Base-by-base conservation (phyloP, 192 early-diverging fungal genomes). In the Coemansia sp. region DNA sequence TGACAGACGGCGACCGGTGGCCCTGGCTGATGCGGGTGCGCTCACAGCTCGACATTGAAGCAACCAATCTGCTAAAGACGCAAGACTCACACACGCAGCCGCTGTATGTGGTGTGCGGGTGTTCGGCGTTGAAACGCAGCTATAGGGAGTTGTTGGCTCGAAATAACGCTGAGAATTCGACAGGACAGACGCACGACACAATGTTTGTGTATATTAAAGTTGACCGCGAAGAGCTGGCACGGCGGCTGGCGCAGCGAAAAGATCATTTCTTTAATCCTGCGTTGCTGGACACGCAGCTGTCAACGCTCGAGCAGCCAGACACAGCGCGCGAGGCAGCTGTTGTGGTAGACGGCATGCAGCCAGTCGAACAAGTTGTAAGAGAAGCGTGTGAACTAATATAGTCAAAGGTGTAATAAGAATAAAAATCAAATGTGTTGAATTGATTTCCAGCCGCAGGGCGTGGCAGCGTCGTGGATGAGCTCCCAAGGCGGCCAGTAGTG, bases 401-500 rank as follows among this genome's bases (percentile, higher is more conserved):
- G 5, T 45, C 24, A 7, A 66, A 66, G 51, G 54, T 62, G 13
- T 39, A 56, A 7, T 64, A 63, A 19, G n/a, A 22, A 58, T 47
- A 43, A 43, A 43, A 24, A 3, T 23, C 23, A 58, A 45, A 64
- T 47, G 54, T 69, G 66, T 4, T 38, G 64, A 19, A 73, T 57
- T 1, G 67, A 69, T 12, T 26, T 59, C 87, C 87, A 88, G 18
- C 85, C 85, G 59, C 78, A 69, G 9, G 70, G 57, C 14, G 77
- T 54, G 14, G 50, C 38, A 1, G 81, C 64, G 48, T 86, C 84
- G n/a, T 69, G 76, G 24, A 87, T 52, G 41, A 92, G 73, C 64
- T 89, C 83, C 80, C 88, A 89, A 0, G 88, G 82, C 7, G 84
- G 84, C 90, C 90, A 92, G 71, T 90, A 92, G 68, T 90, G 88